phyloP scores from a whole-genome alignment of 768 basidiomycete genomes.

The Mycena albidolilacea region DNA sequence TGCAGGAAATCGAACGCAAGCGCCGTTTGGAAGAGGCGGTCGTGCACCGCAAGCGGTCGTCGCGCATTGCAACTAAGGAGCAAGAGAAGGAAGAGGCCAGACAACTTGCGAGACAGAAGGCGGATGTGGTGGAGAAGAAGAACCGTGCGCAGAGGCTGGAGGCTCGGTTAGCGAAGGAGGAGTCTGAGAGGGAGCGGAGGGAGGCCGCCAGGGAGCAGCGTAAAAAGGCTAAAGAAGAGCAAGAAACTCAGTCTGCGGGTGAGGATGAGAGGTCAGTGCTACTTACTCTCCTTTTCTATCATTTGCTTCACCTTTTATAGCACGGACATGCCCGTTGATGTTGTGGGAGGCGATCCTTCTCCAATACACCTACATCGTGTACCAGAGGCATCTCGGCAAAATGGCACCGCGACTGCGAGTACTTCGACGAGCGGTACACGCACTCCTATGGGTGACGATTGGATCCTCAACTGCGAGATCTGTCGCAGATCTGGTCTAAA shows the following conservation, averaged over 20 bases:
- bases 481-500: conserved; percentile 83
- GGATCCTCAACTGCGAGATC: conserved; percentile 93
- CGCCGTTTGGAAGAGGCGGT: conserved; percentile 80
- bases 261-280: conserved; percentile 42
- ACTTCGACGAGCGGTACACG: conserved; percentile 59
- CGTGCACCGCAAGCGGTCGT: conserved; percentile 90
- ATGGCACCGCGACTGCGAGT: conserved; percentile 44
- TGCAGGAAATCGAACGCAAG: conserved; percentile 75
- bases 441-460: conserved; percentile 73
- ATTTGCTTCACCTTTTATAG: neutral
- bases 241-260: conserved; percentile 51
- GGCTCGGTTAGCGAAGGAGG: conserved; percentile 70
- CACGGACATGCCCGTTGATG: conserved; percentile 33
- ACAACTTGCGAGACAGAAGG: conserved; percentile 68
- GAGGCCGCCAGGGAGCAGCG: conserved; percentile 75
- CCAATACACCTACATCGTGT: conserved; percentile 40
- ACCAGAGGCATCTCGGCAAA: neutral
- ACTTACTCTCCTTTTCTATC: neutral
- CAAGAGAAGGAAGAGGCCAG: conserved; percentile 83
- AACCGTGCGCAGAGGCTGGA: conserved; percentile 74
- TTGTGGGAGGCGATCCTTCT: conserved; percentile 18
- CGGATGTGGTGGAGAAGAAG: conserved; percentile 78
- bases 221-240: conserved; percentile 64
- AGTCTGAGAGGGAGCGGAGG: conserved; percentile 64
- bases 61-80: conserved; percentile 88